A percentile compares a stretch with the other conserved stretches of the same genome.
Conservation (phyloP, 2,329 filamentous ascomycete genomes). For the Apiospora pterosperma region DNA sequence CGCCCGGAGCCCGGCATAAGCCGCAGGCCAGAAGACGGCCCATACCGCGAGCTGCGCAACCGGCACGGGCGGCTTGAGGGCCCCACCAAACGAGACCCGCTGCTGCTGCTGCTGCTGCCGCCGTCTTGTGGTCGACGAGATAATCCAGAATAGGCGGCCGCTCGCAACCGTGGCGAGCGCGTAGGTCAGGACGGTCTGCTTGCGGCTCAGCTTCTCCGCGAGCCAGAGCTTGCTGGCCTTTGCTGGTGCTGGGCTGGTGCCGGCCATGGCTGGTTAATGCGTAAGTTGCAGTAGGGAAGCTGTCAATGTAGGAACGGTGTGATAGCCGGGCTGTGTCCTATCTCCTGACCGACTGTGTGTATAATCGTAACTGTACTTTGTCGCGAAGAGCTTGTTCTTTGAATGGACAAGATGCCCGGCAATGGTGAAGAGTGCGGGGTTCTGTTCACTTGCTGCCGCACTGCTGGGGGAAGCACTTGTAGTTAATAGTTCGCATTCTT, state of each 20-base stretch:
- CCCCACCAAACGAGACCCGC: not conserved
- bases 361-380: not conserved
- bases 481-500: not conserved
- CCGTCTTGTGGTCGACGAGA: not conserved
- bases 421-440: not conserved
- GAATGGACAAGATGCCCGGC: not conserved
- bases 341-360: not conserved
- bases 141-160: not conserved
- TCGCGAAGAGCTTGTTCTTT: not conserved
- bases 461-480: not conserved
- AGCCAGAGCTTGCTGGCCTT: conserved; percentile 1
- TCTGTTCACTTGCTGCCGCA: not conserved
- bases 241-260: not conserved
- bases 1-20: conserved; percentile 4
- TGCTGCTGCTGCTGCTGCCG: conserved; percentile 6
- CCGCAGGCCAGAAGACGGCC: conserved; percentile 11
- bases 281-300: not conserved
- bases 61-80: not conserved
- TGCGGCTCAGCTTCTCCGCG: not conserved
- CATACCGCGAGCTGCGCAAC: conserved; percentile 9
- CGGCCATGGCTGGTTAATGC: not conserved
- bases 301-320: not conserved
- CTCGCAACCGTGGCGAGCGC: not conserved
- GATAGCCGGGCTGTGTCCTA: not conserved
- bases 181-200: not conserved